phyloP scores from a whole-genome alignment of 371 early-diverging fungal genomes.

The Rhizomucor pusillus region DNA sequence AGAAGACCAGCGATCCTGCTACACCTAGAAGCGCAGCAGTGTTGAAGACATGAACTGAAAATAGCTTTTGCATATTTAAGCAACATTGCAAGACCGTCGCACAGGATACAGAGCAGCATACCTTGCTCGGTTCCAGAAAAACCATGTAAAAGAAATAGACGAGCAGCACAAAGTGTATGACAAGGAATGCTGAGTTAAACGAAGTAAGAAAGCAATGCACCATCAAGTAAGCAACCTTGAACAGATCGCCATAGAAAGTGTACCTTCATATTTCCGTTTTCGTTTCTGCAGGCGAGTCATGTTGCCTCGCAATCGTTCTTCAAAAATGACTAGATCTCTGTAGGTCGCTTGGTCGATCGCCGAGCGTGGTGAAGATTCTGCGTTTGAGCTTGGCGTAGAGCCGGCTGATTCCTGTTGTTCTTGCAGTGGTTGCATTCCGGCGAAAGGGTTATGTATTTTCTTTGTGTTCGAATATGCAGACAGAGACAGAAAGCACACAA shows the following conservation, averaged over 20 bases:
- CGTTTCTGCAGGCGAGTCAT: constrained; percentile 52
- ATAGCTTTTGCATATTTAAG: constrained; percentile 15
- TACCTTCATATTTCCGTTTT: constrained; percentile 69
- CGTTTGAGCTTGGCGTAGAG: too few species aligned
- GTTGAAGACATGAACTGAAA: constrained; percentile 31
- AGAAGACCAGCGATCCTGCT: constrained; percentile 42
- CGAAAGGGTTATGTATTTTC: too few species aligned
- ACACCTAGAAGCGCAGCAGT: constrained; percentile 30
- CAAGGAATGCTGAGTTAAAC: constrained; percentile 27
- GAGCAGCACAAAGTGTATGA: constrained; percentile 24
- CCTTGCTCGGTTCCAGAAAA: constrained; percentile 51
- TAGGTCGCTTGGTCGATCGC: constrained; percentile 42
- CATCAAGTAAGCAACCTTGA: not conserved
- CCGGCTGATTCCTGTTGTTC: too few species aligned
- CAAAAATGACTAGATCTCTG: constrained; percentile 68
- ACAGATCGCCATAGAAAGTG: not conserved
- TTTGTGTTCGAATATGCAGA: too few species aligned
- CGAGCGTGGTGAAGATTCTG: not conserved
- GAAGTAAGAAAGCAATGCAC: not conserved
- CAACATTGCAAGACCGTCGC: too few species aligned
- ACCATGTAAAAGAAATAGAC: constrained; percentile 50
- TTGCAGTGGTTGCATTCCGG: too few species aligned
- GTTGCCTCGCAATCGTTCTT: constrained; percentile 62
- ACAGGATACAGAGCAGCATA: too few species aligned
- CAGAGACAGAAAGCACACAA: too few species aligned